Base-by-base conservation (phyloP, 345 rosid species). In the Salix arbutifolia region DNA sequence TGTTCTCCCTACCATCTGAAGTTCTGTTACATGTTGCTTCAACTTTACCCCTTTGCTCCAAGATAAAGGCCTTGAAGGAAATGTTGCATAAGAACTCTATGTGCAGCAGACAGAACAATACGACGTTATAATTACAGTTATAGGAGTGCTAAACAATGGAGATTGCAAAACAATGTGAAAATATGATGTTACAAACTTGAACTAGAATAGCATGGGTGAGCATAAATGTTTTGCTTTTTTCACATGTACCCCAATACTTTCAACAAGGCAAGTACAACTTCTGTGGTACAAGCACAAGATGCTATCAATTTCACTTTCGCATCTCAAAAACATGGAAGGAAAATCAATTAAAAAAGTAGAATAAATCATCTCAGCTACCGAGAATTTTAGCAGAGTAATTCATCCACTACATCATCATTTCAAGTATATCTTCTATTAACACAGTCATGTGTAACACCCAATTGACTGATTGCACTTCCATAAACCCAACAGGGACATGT, bases 1-100 rank as follows among this genome's bases (percentile, higher is more conserved):
- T 68, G 60, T 84, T 76, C 87, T 86, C 68, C 86, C 91, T 85
- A 82, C 77, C 77, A 86, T 71, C 28, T 77, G 88, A 80, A 85
- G 73, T 33, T 75, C 83, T 50, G 83, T 75, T 74, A 84, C 74
- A 83, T 80, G 83, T 71, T 84, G 84, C 87, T 69, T 90, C 73
- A 82, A 72, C 44, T 68, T 74, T 81, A 88, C 80, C 67, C 90
- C 91, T 81, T 74, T 90, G 86, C 86, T 87, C 90, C 89, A 84
- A 82, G 93, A 77, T 69, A 85, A 86, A 76, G 85, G 83, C 84
- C 87, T 87, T 5, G 83, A 72, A 74, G 92, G 88, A 85, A 83
- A 80, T 69, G 88, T 69, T 71, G 86, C 87, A 83, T 73, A 81
- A 77, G 97, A 91, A 88, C 90, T 94, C 98, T 94, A 87, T 65